Evolutionary conservation across 768 basidiomycete species (phyloP).

Genomic region (Wakefieldia striispora): DNA sequence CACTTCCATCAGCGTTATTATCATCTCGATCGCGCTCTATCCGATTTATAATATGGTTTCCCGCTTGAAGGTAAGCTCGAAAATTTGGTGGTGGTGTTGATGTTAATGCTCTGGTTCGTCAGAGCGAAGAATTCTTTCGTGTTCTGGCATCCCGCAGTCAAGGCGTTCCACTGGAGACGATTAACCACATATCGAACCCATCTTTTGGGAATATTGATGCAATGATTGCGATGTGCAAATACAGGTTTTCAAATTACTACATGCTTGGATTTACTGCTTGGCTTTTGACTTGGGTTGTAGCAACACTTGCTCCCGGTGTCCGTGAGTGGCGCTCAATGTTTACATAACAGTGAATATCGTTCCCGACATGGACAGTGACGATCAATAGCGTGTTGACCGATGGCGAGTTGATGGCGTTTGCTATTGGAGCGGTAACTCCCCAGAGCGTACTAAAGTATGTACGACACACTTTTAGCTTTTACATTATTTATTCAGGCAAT

Average conservation of each 20-base stretch:
- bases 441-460: constrained; percentile 30
- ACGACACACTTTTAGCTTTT: background rate
- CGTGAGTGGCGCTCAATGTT: constrained; percentile 16
- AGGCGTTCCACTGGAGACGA: constrained; percentile 23
- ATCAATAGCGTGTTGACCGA: constrained; percentile 22
- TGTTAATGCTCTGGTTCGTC: background rate
- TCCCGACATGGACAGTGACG: no score
- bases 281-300: constrained; percentile 18
- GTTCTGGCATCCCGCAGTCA: constrained; percentile 7
- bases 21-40: constrained; percentile 28
- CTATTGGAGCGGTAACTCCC: constrained; percentile 17
- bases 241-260: constrained; percentile 23
- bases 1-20: constrained; percentile 27
- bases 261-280: constrained; percentile 15
- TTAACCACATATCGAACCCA: constrained; percentile 24
- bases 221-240: constrained; percentile 15
- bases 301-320: constrained; percentile 24
- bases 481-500: background rate
- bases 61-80: constrained; percentile 16
- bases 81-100: no score
- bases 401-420: constrained; percentile 21
- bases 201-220: constrained; percentile 17
- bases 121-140: constrained; percentile 32
- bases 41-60: constrained; percentile 21
- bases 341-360: background rate